Base-by-base conservation (phyloP, 208 protist species). In the Tritrichomonas musculus region DNA sequence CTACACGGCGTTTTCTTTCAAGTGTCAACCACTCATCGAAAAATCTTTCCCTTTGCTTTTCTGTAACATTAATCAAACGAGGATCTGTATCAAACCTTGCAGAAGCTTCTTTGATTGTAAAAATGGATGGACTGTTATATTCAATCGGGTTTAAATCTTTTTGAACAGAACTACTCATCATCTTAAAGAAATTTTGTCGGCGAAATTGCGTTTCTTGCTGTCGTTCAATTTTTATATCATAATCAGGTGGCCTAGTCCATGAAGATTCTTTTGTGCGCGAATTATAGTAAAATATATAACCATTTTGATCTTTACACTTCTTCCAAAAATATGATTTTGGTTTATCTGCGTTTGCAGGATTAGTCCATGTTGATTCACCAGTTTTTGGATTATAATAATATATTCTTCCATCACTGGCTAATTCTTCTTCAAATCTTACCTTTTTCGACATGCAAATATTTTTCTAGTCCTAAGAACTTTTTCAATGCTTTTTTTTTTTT, bases 311-410 rank as follows among this genome's bases (percentile, higher is more conserved):
- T 36, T 88, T 88, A 8, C 14, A 53, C 57, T 88, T 30, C 39
- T 36, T 53, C 77, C 77, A 88, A 69, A 69, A 69, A n/a, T 69
- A 69, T n/a, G 64, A 69, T 22, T 60, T 17, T 47, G 44, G 44
- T 41, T 50, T 47, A 30, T 82, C 73, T 14, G 9, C 47, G 25
- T 88, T 36, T 50, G 53, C 41, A 41, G 77, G 77, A 88, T 88
- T 36, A 0, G 8, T 30, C 77, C 77, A 88, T 8, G 1, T 25
- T 17, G 77, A 88, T 57, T 39, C 77, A 47, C 77, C 77, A 13
- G 77, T 88, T 88, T 88, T 44, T 39, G 44, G 44, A 30, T 88
- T 88, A 50, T 88, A 88, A 30, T 39, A 88, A 39, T 88, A 88
- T 39, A 57, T 53, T 25, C 44, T 25, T 9, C 77, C 77, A 39